Evolutionary conservation across 257 asterid species (phyloP).

Genomic region (Pogostemon cablin): DNA sequence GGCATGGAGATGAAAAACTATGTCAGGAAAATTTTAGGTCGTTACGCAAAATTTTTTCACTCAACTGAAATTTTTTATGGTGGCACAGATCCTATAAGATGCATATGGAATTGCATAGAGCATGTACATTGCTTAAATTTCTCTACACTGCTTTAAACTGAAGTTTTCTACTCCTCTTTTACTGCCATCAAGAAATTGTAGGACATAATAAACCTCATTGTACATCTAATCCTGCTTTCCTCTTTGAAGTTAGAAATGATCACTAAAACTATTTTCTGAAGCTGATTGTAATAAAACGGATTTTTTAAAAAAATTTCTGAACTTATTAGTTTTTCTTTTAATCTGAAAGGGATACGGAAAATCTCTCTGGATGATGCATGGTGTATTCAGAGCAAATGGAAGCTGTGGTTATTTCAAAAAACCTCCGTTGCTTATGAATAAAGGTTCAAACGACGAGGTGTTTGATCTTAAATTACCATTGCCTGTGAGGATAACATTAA

Average conservation of each 20-base stretch:
- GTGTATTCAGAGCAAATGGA: conserved; percentile 91
- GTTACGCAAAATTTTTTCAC: no score
- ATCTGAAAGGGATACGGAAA: conserved; percentile 80
- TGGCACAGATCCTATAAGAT: no score
- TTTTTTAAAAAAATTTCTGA: not conserved
- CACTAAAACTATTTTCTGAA: not conserved
- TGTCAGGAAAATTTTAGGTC: no score
- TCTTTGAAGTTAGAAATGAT: not conserved
- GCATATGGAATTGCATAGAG: no score
- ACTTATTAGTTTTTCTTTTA: not conserved
- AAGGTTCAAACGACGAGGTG: conserved; percentile 49
- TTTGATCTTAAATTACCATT: conserved; percentile 76
- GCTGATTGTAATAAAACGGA: not conserved
- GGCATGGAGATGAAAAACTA: conserved; percentile 3
- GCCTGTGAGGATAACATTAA: conserved; percentile 69
- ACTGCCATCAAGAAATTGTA: not conserved
- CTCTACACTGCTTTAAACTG: not conserved
- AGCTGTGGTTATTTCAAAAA: conserved; percentile 83
- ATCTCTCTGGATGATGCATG: conserved; percentile 95
- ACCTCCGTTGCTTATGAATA: conserved; percentile 70
- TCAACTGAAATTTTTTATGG: no score
- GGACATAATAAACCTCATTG: not conserved
- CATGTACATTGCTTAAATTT: no score
- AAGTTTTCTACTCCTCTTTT: not conserved
- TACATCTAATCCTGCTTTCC: not conserved